Conservation (phyloP, 306 rosid genomes). For the Glycine tomentella region DNA sequence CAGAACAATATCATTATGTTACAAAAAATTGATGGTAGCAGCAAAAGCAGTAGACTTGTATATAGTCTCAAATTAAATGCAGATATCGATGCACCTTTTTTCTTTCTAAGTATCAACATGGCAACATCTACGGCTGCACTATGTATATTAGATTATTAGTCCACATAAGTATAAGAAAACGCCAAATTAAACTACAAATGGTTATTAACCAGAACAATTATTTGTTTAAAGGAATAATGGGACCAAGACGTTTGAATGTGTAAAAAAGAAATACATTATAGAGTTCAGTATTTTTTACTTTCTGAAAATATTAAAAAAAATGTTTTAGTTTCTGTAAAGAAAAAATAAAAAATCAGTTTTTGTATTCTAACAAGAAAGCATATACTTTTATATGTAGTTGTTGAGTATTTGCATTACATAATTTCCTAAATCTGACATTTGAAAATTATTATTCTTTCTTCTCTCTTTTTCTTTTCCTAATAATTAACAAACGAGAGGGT, state of each 20-base stretch:
- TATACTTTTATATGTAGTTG: background rate
- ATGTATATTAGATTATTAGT: background rate
- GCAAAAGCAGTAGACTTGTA: background rate
- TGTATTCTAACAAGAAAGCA: no score
- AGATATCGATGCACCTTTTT: background rate
- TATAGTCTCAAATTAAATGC: background rate
- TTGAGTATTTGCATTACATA: conserved; percentile 1
- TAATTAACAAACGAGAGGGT: no score
- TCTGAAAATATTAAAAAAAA: background rate
- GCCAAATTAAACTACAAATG: background rate
- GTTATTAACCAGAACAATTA: background rate
- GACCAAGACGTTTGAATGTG: background rate
- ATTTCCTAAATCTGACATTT: background rate
- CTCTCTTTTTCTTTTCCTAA: no score
- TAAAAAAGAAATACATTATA: no score
- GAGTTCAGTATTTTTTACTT: no score
- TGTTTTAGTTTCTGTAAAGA: background rate
- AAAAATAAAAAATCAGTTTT: no score
- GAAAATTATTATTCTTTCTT: no score
- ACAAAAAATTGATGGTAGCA: background rate
- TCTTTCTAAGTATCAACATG: background rate
- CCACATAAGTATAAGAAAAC: background rate
- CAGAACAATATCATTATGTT: conserved; percentile 18
- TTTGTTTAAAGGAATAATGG: background rate
- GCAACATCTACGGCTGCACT: background rate